phyloP scores from a whole-genome alignment of 2,329 filamentous ascomycete genomes.

The Diaporthe capsici region DNA sequence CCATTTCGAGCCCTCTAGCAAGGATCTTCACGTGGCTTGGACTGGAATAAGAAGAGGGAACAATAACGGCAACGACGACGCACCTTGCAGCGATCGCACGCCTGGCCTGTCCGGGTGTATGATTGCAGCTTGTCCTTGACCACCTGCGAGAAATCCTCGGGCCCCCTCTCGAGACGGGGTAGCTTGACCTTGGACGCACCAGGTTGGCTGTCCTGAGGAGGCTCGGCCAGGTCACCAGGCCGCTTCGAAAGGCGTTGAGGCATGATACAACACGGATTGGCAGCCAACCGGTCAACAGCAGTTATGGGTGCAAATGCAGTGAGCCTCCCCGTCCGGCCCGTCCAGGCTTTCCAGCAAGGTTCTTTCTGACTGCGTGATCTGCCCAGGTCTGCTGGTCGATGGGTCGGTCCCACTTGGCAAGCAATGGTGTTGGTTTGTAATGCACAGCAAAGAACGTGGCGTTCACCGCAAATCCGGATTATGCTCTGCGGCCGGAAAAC shows the following conservation, averaged over 20 bases:
- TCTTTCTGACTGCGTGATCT: background rate
- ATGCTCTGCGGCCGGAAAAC: background rate
- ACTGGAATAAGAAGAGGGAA: background rate
- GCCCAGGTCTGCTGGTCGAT: background rate
- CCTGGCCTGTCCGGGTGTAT: slow-evolving; percentile 80
- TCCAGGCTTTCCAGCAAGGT: background rate
- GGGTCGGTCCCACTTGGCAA: slow-evolving; percentile 15
- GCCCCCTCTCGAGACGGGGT: slow-evolving; percentile 62
- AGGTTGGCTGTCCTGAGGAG: slow-evolving; percentile 47
- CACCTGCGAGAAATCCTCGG: slow-evolving; percentile 67
- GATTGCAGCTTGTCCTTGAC: slow-evolving; percentile 69
- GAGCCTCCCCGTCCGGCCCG: background rate
- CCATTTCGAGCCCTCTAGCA: background rate
- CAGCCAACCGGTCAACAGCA: slow-evolving; percentile 1
- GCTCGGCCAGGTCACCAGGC: slow-evolving; percentile 56
- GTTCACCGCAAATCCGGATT: slow-evolving; percentile 4
- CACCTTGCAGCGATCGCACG: slow-evolving; percentile 91
- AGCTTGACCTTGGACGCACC: slow-evolving; percentile 61
- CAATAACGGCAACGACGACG: slow-evolving; percentile 43
- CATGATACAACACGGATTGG: slow-evolving; percentile 46
- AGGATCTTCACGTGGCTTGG: background rate
- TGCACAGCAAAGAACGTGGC: background rate
- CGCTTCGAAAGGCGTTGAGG: slow-evolving; percentile 60
- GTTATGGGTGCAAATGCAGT: background rate
- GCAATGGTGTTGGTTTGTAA: background rate